These are phyloP conservation scores for Pseudozyma pruni DNA, from an alignment of 1,284 basidiomycete genomes.

Conservation along the genomic window DNA sequence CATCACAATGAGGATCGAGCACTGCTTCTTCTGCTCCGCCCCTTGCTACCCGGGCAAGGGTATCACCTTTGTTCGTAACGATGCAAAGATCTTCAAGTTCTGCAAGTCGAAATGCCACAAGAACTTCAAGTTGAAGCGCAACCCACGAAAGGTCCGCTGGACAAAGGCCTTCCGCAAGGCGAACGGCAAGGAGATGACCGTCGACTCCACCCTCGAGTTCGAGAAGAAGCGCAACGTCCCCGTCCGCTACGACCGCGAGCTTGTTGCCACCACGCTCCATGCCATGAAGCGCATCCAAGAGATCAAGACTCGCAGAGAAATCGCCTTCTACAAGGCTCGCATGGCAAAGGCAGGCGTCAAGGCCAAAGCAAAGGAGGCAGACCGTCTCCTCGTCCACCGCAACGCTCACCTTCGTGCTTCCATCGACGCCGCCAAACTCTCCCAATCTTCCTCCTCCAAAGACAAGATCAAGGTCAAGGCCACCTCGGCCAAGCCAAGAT, in stretches of 20 bases:
- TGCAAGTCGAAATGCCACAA: conserved; percentile 68
- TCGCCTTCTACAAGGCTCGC: conserved; percentile 79
- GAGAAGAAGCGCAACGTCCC: conserved; percentile 99
- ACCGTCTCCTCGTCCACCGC: conserved; percentile 62
- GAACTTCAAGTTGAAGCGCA: conserved; percentile 92
- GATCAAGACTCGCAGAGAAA: conserved; percentile 89
- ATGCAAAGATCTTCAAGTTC: conserved; percentile 64
- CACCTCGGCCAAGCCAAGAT: conserved; percentile 44
- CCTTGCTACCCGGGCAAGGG: conserved; percentile 91
- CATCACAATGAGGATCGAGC: conserved; percentile 68
- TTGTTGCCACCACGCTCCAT: conserved; percentile 92
- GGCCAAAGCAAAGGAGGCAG: conserved; percentile 55
- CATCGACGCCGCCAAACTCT: conserved; percentile 38
- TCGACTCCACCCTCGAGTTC: conserved; percentile 98
- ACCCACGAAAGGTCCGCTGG: conserved; percentile 98
- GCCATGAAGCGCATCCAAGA: conserved; percentile 96
- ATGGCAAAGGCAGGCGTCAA: conserved; percentile 64
- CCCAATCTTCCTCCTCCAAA: conserved; percentile 34
- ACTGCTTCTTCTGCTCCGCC: conserved; percentile 78
- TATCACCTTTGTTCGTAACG: conserved; percentile 67
- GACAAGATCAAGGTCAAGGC: conserved; percentile 57
- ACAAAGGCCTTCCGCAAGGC: conserved; percentile 99
- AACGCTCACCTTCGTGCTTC: conserved; percentile 60
- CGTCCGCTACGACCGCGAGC: conserved; percentile 94
- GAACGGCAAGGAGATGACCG: conserved; percentile 99